Evolutionary conservation across 306 rosid genomes (phyloP).

Genomic region (Arachis hypogaea): DNA sequence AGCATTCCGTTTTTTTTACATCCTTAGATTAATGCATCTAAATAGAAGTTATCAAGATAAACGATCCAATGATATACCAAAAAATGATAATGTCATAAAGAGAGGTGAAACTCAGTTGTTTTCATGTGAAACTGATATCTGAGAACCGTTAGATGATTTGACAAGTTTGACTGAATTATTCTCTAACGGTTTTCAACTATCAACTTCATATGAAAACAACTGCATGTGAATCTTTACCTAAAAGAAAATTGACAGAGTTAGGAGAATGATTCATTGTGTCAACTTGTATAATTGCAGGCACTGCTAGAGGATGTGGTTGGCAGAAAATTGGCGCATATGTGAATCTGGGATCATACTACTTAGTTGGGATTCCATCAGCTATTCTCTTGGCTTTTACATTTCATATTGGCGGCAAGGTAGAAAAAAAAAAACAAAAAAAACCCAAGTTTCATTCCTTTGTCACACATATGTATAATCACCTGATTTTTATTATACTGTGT

Average conservation of each 20-base stretch:
- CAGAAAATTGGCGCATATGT: conserved; percentile 82
- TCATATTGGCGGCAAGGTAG: conserved; percentile 74
- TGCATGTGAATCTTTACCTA: no score
- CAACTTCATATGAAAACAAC: no score
- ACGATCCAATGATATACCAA: no score
- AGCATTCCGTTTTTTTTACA: no score
- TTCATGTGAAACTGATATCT: no score
- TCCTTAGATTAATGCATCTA: no score
- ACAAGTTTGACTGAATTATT: no score
- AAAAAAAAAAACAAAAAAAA: background rate
- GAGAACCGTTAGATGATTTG: no score
- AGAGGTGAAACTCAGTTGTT: no score
- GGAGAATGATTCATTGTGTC: background rate
- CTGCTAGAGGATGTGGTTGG: conserved; percentile 86
- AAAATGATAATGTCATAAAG: no score
- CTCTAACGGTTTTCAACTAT: no score
- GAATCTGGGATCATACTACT: conserved; percentile 73
- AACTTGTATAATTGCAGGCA: conserved; percentile 49
- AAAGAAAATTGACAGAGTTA: background rate
- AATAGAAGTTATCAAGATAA: no score
- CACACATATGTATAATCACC: background rate
- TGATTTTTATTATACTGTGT: background rate
- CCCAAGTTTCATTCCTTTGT: background rate
- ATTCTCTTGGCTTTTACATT: conserved; percentile 60
- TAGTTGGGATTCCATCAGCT: conserved; percentile 72